Evolutionary conservation across 1,139 yeast species (phyloP).

Genomic region (Yamadazyma sp.): DNA sequence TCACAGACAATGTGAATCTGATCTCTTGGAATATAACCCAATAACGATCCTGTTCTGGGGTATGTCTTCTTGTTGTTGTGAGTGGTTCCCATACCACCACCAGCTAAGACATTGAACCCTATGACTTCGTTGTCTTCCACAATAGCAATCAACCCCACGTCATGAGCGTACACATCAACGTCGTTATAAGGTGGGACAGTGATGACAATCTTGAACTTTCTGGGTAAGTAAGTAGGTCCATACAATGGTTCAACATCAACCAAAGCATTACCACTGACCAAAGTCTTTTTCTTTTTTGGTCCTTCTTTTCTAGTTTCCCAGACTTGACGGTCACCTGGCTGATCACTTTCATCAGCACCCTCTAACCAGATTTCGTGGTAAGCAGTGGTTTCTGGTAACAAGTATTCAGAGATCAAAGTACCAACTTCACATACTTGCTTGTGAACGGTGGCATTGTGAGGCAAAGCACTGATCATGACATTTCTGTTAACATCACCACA

Average conservation of each 20-base stretch:
- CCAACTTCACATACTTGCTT: constrained; percentile 68
- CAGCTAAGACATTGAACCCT: constrained; percentile 88
- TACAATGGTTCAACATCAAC: constrained; percentile 86
- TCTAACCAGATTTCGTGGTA: constrained; percentile 97
- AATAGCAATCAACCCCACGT: constrained; percentile 89
- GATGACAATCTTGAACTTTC: constrained; percentile 93
- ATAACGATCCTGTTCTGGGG: constrained; percentile 88
- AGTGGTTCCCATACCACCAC: constrained; percentile 99
- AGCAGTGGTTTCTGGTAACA: constrained; percentile 90
- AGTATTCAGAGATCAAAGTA: constrained; percentile 68
- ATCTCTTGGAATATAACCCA: constrained; percentile 73
- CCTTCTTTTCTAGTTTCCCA: constrained; percentile 77
- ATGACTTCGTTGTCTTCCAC: constrained; percentile 62
- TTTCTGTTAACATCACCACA: constrained; percentile 99
- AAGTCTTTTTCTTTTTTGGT: constrained; percentile 75
- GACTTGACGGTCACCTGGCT: constrained; percentile 62
- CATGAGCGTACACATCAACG: constrained; percentile 95
- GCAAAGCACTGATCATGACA: constrained; percentile 88
- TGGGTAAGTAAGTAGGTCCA: constrained; percentile 85
- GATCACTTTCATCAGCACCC: constrained; percentile 77
- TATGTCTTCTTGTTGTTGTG: constrained; percentile 96
- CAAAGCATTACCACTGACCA: constrained; percentile 84
- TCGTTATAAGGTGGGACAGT: constrained; percentile 97
- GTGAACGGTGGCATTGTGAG: constrained; percentile 81
- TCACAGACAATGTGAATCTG: constrained; percentile 80